A percentile compares a stretch with the other conserved stretches of the same genome.
These are phyloP conservation scores for Podospora pseudocomata DNA, from an alignment of 495 filamentous ascomycete genomes.

Conservation along the genomic window DNA sequence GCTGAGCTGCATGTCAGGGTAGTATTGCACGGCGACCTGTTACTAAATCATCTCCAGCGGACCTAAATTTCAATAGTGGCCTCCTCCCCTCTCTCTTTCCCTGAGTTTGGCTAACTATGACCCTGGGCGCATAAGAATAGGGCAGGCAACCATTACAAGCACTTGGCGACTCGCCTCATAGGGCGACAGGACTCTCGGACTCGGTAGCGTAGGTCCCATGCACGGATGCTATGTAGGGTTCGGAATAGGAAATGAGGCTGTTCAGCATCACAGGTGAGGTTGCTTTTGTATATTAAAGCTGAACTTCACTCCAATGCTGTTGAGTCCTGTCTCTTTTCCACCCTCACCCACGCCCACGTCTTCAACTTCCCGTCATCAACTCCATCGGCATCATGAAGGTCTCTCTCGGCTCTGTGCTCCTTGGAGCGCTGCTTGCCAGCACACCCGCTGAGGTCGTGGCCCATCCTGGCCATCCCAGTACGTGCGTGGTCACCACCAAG, in stretches of 20 bases:
- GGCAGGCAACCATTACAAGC: background rate
- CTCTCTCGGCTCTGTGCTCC: background rate
- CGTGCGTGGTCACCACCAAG: background rate
- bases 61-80: background rate
- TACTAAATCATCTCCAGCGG: background rate
- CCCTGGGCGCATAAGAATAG: background rate
- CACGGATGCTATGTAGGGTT: background rate
- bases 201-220: background rate
- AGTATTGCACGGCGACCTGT: background rate
- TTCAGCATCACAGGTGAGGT: background rate
- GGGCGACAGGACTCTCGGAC: background rate
- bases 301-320: background rate
- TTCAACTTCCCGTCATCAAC: background rate
- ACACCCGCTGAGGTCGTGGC: background rate
- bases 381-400: slow-evolving; percentile 6
- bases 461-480: background rate
- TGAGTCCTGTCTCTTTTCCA: background rate
- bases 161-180: background rate
- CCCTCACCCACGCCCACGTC: no score
- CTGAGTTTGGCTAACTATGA: background rate
- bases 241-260: background rate
- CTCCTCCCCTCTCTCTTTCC: background rate
- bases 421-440: slow-evolving; percentile 1
- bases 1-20: background rate
- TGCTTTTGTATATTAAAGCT: background rate